A percentile compares a stretch with the other conserved stretches of the same genome.
These are phyloP conservation scores for Aciculosporium take DNA, from an alignment of 2,329 filamentous ascomycete genomes.

Conservation along the genomic window DNA sequence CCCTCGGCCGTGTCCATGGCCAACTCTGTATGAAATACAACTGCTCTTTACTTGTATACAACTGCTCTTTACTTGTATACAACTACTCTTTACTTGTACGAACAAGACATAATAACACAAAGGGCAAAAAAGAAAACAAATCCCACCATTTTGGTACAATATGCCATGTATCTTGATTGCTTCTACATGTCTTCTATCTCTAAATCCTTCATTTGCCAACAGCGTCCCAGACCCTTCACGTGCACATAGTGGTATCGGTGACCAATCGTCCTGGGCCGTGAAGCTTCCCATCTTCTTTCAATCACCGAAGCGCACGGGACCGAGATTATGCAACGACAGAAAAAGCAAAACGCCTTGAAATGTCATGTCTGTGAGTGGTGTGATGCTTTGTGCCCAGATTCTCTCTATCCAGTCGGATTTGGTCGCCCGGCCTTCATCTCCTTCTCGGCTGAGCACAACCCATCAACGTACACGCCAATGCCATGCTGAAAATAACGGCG, in stretches of 20 bases:
- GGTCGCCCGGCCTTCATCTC: neutral
- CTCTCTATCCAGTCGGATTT: conserved; percentile 13
- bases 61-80: too few species aligned
- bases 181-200: conserved; percentile 1
- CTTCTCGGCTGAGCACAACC: conserved; percentile 11
- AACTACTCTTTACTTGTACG: neutral
- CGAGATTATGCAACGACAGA: neutral
- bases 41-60: too few species aligned
- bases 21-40: neutral
- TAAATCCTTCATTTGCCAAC: neutral
- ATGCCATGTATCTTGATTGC: neutral
- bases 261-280: neutral
- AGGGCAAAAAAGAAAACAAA: neutral
- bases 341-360: conserved; percentile 16
- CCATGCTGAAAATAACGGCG: conserved; percentile 21
- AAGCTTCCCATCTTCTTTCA: neutral
- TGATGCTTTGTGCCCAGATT: conserved; percentile 1
- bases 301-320: neutral
- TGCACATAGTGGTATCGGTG: neutral
- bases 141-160: neutral
- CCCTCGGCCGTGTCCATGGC: neutral
- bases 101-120: neutral
- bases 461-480: conserved; percentile 27
- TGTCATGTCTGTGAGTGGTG: conserved; percentile 8
- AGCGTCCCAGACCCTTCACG: neutral